These are phyloP conservation scores for Fusarium veterinarium DNA, from an alignment of 2,329 filamentous ascomycete genomes.

Conservation along the genomic window DNA sequence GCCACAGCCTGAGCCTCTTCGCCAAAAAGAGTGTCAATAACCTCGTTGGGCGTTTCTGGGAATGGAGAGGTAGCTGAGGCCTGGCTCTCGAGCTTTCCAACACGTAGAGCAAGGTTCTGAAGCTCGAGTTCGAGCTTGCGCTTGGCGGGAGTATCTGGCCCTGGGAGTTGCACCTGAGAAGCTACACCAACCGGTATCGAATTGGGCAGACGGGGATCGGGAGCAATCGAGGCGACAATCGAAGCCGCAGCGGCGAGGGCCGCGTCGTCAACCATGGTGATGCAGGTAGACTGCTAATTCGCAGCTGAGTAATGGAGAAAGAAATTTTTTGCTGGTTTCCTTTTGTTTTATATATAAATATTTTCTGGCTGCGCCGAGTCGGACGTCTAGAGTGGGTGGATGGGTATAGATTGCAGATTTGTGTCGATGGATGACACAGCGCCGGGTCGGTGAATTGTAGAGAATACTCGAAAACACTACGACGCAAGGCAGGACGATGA, in stretches of 20 bases:
- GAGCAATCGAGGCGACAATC: slow-evolving; percentile 65
- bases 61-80: slow-evolving; percentile 72
- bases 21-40: slow-evolving; percentile 71
- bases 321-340: not conserved
- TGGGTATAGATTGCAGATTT: slow-evolving; percentile 11
- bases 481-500: slow-evolving; percentile 18
- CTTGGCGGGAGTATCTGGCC: slow-evolving; percentile 80
- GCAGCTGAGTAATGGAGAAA: slow-evolving; percentile 41
- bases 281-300: slow-evolving; percentile 41
- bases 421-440: slow-evolving; percentile 8
- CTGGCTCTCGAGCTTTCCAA: slow-evolving; percentile 85
- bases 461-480: slow-evolving; percentile 10
- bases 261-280: slow-evolving; percentile 64
- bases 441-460: slow-evolving; percentile 10
- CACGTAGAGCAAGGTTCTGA: slow-evolving; percentile 78
- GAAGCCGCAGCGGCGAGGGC: slow-evolving; percentile 65
- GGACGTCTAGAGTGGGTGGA: slow-evolving; percentile 9
- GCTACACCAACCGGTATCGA: slow-evolving; percentile 56
- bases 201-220: slow-evolving; percentile 54
- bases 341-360: not conserved
- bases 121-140: slow-evolving; percentile 84
- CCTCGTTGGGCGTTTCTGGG: slow-evolving; percentile 86
- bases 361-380: slow-evolving; percentile 9
- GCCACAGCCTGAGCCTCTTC: slow-evolving; percentile 63
- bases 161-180: slow-evolving; percentile 76